phyloP scores from a whole-genome alignment of 1,139 yeast genomes.

The Taphrina pruni region DNA sequence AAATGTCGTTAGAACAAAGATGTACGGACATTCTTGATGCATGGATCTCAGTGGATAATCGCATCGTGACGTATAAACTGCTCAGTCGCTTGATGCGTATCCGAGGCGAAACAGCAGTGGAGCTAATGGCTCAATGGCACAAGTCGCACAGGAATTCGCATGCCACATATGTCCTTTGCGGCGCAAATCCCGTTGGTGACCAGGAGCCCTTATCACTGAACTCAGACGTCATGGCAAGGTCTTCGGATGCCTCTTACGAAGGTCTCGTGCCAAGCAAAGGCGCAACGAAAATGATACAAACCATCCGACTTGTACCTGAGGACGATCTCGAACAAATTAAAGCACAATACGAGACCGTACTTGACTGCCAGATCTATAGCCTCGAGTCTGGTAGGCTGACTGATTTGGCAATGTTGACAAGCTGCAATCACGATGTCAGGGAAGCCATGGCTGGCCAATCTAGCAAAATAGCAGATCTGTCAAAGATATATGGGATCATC shows the following conservation, averaged over 20 bases:
- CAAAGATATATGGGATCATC: slow-evolving; percentile 14
- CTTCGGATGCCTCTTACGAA: neutral
- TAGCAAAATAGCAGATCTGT: slow-evolving; percentile 10
- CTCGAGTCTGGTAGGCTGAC: slow-evolving; percentile 43
- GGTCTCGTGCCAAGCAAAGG: neutral
- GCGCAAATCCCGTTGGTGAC: slow-evolving; percentile 27
- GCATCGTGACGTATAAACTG: slow-evolving; percentile 49
- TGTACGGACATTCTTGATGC: slow-evolving; percentile 24
- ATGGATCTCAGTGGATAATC: slow-evolving; percentile 30
- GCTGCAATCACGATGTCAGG: slow-evolving; percentile 6
- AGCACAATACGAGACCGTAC: slow-evolving; percentile 35
- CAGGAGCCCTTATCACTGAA: neutral
- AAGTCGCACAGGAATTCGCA: slow-evolving; percentile 39
- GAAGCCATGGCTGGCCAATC: slow-evolving; percentile 19
- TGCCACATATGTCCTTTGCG: slow-evolving; percentile 48
- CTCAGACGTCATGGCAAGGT: neutral
- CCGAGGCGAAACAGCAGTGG: slow-evolving; percentile 48
- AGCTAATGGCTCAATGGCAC: slow-evolving; percentile 46
- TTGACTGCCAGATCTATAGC: slow-evolving; percentile 44
- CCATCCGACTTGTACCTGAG: slow-evolving; percentile 44
- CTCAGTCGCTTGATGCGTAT: slow-evolving; percentile 48
- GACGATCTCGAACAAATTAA: slow-evolving; percentile 44
- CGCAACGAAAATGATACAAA: neutral
- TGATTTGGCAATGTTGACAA: slow-evolving; percentile 17
- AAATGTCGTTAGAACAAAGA: neutral